Evolutionary conservation across 2,329 filamentous ascomycete genomes (phyloP).

Genomic region (Cercospora canescens): DNA sequence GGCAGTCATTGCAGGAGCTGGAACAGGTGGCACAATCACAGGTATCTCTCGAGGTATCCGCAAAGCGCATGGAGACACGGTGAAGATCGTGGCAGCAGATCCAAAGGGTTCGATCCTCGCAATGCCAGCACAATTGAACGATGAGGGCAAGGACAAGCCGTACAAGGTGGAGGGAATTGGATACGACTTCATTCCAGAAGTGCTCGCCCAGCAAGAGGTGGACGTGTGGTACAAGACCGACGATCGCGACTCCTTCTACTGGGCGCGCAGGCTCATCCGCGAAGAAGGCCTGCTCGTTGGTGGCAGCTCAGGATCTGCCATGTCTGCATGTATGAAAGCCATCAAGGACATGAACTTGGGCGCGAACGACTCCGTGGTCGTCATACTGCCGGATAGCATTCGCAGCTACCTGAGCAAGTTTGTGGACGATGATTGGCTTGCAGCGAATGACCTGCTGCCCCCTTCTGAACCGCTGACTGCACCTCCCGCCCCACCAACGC

Average conservation of each 20-base stretch:
- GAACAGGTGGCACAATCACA: conserved; percentile 93
- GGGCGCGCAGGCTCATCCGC: conserved; percentile 84
- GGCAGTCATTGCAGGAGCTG: conserved; percentile 85
- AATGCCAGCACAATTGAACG: conserved; percentile 75
- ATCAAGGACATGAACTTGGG: conserved; percentile 74
- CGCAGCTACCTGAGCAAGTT: conserved; percentile 98
- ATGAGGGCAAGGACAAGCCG: conserved; percentile 73
- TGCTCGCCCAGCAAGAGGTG: conserved; percentile 75
- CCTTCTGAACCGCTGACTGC: conserved; percentile 52
- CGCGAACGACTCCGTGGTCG: conserved; percentile 85
- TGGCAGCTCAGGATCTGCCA: conserved; percentile 89
- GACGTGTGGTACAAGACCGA: conserved; percentile 99
- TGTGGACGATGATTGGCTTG: conserved; percentile 97
- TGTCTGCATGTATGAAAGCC: conserved; percentile 77
- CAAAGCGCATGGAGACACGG: conserved; percentile 74
- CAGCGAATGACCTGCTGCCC: conserved; percentile 87
- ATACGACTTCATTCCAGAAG: conserved; percentile 97
- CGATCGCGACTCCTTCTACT: conserved; percentile 85
- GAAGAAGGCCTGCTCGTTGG: conserved; percentile 94
- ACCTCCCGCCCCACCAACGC: conserved; percentile 36
- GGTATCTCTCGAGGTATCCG: conserved; percentile 80
- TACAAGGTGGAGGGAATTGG: conserved; percentile 99
- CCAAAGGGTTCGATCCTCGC: conserved; percentile 91
- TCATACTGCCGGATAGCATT: conserved; percentile 92
- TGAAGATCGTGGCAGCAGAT: conserved; percentile 91